Conservation (phyloP, 2,329 filamentous ascomycete genomes). For the Bipolaris sorokiniana region DNA sequence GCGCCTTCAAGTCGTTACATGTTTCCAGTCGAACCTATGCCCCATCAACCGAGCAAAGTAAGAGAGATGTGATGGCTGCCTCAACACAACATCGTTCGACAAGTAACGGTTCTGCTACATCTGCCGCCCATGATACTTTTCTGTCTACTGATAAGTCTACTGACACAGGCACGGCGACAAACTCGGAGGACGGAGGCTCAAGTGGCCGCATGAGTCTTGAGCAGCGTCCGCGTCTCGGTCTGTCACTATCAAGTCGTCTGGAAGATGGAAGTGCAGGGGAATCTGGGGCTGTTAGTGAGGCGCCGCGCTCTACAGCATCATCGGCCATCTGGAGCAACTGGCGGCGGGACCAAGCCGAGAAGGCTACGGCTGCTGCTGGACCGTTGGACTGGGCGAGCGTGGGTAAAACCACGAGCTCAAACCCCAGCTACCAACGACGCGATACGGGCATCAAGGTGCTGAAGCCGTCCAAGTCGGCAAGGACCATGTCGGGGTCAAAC, state of each 20-base stretch:
- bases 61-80: conserved; percentile 1
- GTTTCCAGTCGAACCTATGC: conserved; percentile 56
- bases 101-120: conserved; percentile 9
- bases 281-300: conserved; percentile 22
- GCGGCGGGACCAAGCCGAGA: conserved; percentile 52
- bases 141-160: conserved; percentile 18
- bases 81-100: conserved; percentile 6
- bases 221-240: conserved; percentile 34
- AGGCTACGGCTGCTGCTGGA: conserved; percentile 28
- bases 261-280: conserved; percentile 33
- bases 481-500: conserved; percentile 51
- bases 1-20: conserved; percentile 75
- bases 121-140: conserved; percentile 11
- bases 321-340: conserved; percentile 58
- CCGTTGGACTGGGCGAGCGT: conserved; percentile 63
- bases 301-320: conserved; percentile 41
- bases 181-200: conserved; percentile 41
- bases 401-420: conserved; percentile 61
- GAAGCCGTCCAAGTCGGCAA: conserved; percentile 72
- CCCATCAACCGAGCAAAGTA: conserved; percentile 6
- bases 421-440: conserved; percentile 69
- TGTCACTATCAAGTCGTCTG: conserved; percentile 25
- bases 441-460: conserved; percentile 88
- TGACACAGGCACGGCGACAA: conserved; percentile 19
- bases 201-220: conserved; percentile 40